A percentile compares a stretch with the other conserved stretches of the same genome.
These are phyloP conservation scores for Cadophora malorum DNA, from an alignment of 2,329 filamentous ascomycete genomes.

Conservation along the genomic window DNA sequence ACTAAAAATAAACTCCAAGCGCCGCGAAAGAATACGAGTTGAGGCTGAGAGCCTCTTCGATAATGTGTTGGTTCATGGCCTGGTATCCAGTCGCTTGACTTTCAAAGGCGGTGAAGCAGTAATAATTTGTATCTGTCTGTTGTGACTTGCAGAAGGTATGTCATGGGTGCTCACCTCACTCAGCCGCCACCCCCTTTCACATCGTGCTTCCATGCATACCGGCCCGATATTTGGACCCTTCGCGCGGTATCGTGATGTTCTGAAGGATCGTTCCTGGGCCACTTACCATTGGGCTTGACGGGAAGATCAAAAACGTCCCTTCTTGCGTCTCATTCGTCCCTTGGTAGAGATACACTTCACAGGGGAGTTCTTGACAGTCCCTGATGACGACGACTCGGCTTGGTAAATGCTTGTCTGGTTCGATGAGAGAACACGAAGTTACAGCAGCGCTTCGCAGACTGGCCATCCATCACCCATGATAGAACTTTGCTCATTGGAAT, in stretches of 20 bases:
- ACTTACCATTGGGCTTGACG: background rate
- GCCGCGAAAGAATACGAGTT: constrained; percentile 7
- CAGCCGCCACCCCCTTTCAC: background rate
- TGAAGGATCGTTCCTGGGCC: background rate
- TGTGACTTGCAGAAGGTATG: background rate
- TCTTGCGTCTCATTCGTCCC: background rate
- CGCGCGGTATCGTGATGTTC: background rate
- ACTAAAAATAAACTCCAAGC: constrained; percentile 17
- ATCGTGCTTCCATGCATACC: constrained; percentile 5
- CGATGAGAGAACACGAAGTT: constrained; percentile 9
- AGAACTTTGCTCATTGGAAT: background rate
- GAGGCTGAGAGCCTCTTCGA: constrained; percentile 6
- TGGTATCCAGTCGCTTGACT: background rate
- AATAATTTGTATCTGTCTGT: background rate
- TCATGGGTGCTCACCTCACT: background rate
- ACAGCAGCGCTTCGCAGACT: background rate
- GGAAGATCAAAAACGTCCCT: background rate
- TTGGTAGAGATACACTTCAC: background rate
- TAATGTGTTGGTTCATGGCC: background rate
- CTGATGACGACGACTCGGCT: constrained; percentile 6
- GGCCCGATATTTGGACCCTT: background rate
- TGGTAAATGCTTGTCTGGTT: background rate
- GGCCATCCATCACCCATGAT: background rate
- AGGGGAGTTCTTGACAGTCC: background rate
- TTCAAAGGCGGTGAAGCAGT: constrained; percentile 4